Percentiles rank a stretch among this genome's conserved stretches.
Evolutionary conservation across 495 filamentous ascomycete genomes (phyloP).

Genomic region (Paragyromitra xinjiangensis): DNA sequence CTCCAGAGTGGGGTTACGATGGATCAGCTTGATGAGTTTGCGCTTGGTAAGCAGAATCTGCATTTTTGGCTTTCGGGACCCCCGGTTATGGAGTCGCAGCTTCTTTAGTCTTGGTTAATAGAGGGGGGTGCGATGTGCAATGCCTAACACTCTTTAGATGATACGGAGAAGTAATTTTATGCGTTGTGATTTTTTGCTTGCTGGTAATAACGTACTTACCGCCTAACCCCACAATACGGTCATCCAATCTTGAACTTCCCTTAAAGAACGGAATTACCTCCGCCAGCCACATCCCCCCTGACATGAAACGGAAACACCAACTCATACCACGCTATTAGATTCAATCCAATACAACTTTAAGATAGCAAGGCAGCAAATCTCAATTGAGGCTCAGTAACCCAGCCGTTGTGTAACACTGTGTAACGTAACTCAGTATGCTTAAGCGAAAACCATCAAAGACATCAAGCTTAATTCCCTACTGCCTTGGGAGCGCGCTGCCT

Average conservation of each 20-base stretch:
- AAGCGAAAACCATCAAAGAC: background rate
- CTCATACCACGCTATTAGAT: background rate
- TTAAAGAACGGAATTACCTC: background rate
- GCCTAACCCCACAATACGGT: background rate
- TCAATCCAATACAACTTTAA: background rate
- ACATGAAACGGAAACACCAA: background rate
- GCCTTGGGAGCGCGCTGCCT: background rate
- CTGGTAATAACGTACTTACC: background rate
- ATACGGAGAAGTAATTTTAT: background rate
- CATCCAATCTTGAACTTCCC: background rate
- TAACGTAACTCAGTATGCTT: background rate
- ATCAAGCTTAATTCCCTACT: background rate
- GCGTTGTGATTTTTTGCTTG: background rate
- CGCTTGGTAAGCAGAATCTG: slow-evolving; percentile 57
- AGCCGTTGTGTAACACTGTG: background rate
- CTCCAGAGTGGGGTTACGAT: slow-evolving; percentile 61
- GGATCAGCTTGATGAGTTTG: slow-evolving; percentile 62
- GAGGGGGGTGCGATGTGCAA: background rate
- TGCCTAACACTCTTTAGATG: background rate
- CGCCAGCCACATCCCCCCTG: background rate
- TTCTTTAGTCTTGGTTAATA: background rate
- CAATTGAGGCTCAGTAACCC: background rate
- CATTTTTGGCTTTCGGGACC: background rate
- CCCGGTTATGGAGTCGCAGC: background rate
- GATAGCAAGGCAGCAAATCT: background rate